These are phyloP conservation scores for Aphanomyces invadans DNA, from an alignment of 352 stramenopile species.

Conservation along the genomic window DNA sequence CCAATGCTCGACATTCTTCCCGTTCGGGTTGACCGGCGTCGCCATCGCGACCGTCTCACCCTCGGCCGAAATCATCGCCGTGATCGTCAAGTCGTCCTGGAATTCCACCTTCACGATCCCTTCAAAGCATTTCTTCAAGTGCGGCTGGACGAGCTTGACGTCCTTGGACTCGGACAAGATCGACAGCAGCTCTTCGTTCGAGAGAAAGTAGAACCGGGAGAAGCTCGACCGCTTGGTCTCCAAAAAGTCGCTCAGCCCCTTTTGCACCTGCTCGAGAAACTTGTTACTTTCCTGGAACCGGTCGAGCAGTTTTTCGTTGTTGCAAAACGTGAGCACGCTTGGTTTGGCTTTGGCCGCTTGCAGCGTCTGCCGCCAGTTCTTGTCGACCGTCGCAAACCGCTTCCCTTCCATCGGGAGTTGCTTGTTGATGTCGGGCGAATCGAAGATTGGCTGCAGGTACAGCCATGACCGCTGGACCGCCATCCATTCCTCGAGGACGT, in stretches of 20 bases:
- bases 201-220: conserved; percentile 93
- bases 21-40: conserved; percentile 82
- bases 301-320: conserved; percentile 88
- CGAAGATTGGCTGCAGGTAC: conserved; percentile 95
- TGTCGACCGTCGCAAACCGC: conserved; percentile 91
- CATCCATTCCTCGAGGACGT: conserved; percentile 93
- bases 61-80: conserved; percentile 86
- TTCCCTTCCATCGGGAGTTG: conserved; percentile 92
- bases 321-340: conserved; percentile 86
- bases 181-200: conserved; percentile 91
- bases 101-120: conserved; percentile 90
- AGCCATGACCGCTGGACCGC: conserved; percentile 92
- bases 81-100: conserved; percentile 86
- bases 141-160: conserved; percentile 89
- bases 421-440: conserved; percentile 94
- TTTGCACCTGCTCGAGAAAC: conserved; percentile 93
- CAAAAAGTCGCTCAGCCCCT: conserved; percentile 91
- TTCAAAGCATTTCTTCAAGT: conserved; percentile 95
- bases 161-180: conserved; percentile 95
- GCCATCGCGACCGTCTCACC: conserved; percentile 84
- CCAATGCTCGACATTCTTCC: conserved; percentile 94
- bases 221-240: conserved; percentile 92
- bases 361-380: conserved; percentile 91
- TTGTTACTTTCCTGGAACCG: conserved; percentile 90
- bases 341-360: conserved; percentile 76